Conservation (phyloP, 2,329 filamentous ascomycete genomes). For the Nothophaeocryptopus gaeumannii region DNA sequence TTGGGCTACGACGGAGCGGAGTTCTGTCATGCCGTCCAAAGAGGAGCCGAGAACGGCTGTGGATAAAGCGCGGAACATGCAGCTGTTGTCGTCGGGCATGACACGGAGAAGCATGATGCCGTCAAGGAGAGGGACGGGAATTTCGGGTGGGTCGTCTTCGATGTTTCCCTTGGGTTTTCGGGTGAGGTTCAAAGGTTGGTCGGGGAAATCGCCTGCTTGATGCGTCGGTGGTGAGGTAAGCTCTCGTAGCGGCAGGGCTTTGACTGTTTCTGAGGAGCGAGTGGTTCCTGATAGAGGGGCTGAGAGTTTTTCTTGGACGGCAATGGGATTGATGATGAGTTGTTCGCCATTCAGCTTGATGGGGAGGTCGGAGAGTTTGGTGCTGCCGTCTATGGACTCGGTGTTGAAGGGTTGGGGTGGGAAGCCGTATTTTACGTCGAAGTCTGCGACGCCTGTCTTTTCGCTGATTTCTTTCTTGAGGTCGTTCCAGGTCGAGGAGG, state of each 20-base stretch:
- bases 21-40: slow-evolving; percentile 65
- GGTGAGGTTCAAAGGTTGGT: slow-evolving; percentile 36
- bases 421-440: slow-evolving; percentile 80
- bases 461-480: slow-evolving; percentile 60
- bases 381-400: slow-evolving; percentile 50
- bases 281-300: slow-evolving; percentile 29
- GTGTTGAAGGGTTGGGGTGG: slow-evolving; percentile 70
- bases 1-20: slow-evolving; percentile 74
- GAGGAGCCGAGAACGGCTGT: slow-evolving; percentile 66
- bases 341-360: slow-evolving; percentile 66
- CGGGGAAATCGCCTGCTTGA: slow-evolving; percentile 28
- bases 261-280: slow-evolving; percentile 23
- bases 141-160: slow-evolving; percentile 60
- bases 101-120: slow-evolving; percentile 72
- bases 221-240: slow-evolving; percentile 27
- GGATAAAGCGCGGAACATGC: slow-evolving; percentile 86
- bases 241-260: slow-evolving; percentile 25
- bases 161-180: slow-evolving; percentile 45
- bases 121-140: slow-evolving; percentile 55
- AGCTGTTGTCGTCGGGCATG: slow-evolving; percentile 96
- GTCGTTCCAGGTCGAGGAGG: slow-evolving; percentile 63
- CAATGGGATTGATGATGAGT: slow-evolving; percentile 58
- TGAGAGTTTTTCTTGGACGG: slow-evolving; percentile 37
- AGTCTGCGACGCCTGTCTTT: slow-evolving; percentile 63
- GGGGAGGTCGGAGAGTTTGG: slow-evolving; percentile 54